phyloP scores from a whole-genome alignment of 805 yeast species.

The Suhomyces sp. region DNA sequence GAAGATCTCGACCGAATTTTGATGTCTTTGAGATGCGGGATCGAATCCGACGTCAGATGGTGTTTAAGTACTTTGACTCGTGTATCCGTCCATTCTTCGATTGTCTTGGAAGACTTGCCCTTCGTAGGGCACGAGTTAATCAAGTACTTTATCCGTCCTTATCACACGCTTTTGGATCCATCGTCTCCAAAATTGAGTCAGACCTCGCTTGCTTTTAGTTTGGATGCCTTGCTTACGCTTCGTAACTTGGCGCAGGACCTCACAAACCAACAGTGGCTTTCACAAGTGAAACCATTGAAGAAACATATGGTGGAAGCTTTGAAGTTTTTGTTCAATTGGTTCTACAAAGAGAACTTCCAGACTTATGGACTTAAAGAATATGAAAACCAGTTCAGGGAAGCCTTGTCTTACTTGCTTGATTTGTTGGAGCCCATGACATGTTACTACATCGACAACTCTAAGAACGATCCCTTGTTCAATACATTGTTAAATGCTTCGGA shows the following conservation, averaged over 20 bases:
- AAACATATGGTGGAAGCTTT: slow-evolving; percentile 46
- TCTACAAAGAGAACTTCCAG: slow-evolving; percentile 18
- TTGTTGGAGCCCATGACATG: slow-evolving; percentile 82
- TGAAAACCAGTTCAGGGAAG: slow-evolving; percentile 49
- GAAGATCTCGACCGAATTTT: slow-evolving; percentile 62
- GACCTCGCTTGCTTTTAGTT: slow-evolving; percentile 24
- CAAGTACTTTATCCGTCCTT: slow-evolving; percentile 35
- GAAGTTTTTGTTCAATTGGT: slow-evolving; percentile 35
- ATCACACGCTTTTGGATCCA: slow-evolving; percentile 20
- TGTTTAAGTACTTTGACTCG: slow-evolving; percentile 55
- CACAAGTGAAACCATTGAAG: slow-evolving; percentile 50
- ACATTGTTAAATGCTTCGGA: slow-evolving; percentile 51
- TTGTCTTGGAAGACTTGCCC: slow-evolving; percentile 38
- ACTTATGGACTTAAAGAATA: slow-evolving; percentile 18
- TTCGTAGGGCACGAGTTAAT: slow-evolving; percentile 43
- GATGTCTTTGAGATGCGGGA: slow-evolving; percentile 64
- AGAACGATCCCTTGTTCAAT: slow-evolving; percentile 66
- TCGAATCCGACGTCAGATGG: slow-evolving; percentile 69
- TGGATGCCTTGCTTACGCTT: slow-evolving; percentile 59
- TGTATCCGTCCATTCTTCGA: slow-evolving; percentile 29
- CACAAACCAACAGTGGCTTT: slow-evolving; percentile 74
- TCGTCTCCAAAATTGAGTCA: slow-evolving; percentile 15
- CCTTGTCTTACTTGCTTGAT: slow-evolving; percentile 67
- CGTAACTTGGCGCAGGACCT: slow-evolving; percentile 84
- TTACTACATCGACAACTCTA: slow-evolving; percentile 70